Percentiles rank a stretch among this genome's conserved stretches.
Evolutionary conservation across 2,329 filamentous ascomycete genomes (phyloP).

Genomic region (Rhytidhysteron rufulum): DNA sequence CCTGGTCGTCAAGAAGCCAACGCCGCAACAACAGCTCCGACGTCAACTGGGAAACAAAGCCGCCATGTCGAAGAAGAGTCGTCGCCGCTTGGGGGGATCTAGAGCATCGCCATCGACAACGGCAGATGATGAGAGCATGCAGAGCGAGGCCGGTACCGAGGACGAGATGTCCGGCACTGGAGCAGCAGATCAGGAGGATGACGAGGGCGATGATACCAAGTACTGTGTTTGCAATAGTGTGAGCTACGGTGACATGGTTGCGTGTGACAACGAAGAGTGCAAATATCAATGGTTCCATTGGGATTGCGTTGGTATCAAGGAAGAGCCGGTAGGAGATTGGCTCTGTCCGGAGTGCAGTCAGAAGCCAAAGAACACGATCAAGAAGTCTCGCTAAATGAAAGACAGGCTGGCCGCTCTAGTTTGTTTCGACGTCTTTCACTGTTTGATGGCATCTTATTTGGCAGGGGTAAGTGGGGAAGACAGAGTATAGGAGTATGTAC

Average conservation of each 20-base stretch:
- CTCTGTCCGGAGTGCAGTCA: conserved; percentile 43
- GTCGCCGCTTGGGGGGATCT: conserved; percentile 33
- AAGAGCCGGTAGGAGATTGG: conserved; percentile 50
- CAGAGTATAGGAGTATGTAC: no score
- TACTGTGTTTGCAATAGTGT: conserved; percentile 82
- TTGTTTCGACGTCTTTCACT: neutral
- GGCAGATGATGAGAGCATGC: conserved; percentile 52
- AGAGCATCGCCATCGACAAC: conserved; percentile 40
- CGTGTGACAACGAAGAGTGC: conserved; percentile 79
- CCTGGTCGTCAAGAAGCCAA: conserved; percentile 50
- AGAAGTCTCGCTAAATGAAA: conserved; percentile 29
- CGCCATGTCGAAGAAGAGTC: conserved; percentile 30
- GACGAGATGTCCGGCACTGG: conserved; percentile 51
- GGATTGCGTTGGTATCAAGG: conserved; percentile 53
- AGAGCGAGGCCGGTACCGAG: conserved; percentile 40
- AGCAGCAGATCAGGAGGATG: conserved; percentile 46
- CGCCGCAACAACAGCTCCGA: conserved; percentile 48
- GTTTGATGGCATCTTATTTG: neutral
- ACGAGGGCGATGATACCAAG: conserved; percentile 70
- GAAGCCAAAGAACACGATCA: conserved; percentile 39
- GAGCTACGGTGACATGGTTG: conserved; percentile 84
- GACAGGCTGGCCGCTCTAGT: neutral
- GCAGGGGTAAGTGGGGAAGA: no score
- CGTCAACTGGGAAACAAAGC: conserved; percentile 34
- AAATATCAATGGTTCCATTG: conserved; percentile 87